Conservation (phyloP, 495 filamentous ascomycete genomes). For the Jackrogersella multiformis region DNA sequence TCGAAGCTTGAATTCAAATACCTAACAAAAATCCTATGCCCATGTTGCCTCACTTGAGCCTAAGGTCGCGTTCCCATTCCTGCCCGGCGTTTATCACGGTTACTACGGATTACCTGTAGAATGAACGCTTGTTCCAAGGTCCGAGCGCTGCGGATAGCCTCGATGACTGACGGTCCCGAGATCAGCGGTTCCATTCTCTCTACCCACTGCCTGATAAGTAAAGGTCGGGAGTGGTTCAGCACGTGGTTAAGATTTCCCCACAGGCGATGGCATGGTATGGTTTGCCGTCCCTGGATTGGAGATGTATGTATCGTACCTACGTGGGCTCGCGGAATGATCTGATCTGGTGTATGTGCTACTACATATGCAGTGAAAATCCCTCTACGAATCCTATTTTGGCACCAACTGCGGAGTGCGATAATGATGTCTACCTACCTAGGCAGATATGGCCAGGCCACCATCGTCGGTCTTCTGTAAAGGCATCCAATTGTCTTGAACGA, state of each 20-base stretch:
- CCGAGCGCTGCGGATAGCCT: constrained; percentile 12
- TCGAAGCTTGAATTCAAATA: neutral
- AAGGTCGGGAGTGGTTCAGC: constrained; percentile 32
- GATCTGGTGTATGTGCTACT: constrained; percentile 11
- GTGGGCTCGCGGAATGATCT: constrained; percentile 13
- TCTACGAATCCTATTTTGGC: neutral
- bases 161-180: constrained; percentile 9
- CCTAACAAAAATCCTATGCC: neutral
- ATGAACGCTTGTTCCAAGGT: constrained; percentile 27
- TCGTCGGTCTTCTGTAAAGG: too few relatives aligned
- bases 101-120: constrained; percentile 1
- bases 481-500: neutral
- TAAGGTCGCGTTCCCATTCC: constrained; percentile 4
- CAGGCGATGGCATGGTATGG: constrained; percentile 9
- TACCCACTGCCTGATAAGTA: constrained; percentile 29
- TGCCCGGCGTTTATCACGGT: neutral
- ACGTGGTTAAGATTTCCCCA: constrained; percentile 36
- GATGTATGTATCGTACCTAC: neutral
- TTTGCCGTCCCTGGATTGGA: constrained; percentile 22
- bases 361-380: neutral
- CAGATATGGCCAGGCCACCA: too few relatives aligned
- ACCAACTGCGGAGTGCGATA: neutral
- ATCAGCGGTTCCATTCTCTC: constrained; percentile 32
- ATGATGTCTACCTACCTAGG: too few relatives aligned
- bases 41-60: constrained; percentile 1